Evolutionary conservation across 1,284 basidiomycete genomes (phyloP).

Genomic region (Tilletiopsis washingtonensis): DNA sequence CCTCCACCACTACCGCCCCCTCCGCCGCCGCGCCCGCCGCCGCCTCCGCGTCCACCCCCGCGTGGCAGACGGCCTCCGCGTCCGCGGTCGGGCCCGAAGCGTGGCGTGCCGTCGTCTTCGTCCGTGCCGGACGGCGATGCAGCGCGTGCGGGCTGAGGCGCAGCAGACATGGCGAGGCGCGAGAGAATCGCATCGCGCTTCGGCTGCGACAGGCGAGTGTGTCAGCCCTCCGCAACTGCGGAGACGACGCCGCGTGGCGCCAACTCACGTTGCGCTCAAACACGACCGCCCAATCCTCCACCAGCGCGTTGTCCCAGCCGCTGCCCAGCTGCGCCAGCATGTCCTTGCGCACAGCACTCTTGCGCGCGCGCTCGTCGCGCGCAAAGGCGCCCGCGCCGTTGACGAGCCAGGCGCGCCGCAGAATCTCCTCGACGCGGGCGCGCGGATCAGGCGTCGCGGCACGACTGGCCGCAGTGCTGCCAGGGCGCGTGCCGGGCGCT

Average conservation of each 20-base stretch:
- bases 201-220: too few relatives aligned
- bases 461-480: background rate
- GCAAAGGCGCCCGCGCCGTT: constrained; percentile 1
- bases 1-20: background rate
- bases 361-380: constrained; percentile 1
- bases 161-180: background rate
- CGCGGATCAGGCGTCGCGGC: background rate
- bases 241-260: too few relatives aligned
- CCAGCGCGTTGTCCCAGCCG: constrained; percentile 17
- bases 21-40: background rate
- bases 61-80: background rate
- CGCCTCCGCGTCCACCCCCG: background rate
- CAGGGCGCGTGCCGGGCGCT: background rate
- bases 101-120: background rate
- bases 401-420: background rate
- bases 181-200: background rate
- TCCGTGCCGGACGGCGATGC: background rate
- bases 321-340: constrained; percentile 7
- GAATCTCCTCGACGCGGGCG: too few relatives aligned
- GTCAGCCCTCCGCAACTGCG: too few relatives aligned
- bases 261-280: constrained; percentile 17
- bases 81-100: constrained; percentile 4
- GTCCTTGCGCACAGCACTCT: constrained; percentile 7
- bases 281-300: constrained; percentile 30
- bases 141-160: background rate